Conservation (phyloP, 2,329 filamentous ascomycete genomes). For the Trichoderma atrobrunneum region DNA sequence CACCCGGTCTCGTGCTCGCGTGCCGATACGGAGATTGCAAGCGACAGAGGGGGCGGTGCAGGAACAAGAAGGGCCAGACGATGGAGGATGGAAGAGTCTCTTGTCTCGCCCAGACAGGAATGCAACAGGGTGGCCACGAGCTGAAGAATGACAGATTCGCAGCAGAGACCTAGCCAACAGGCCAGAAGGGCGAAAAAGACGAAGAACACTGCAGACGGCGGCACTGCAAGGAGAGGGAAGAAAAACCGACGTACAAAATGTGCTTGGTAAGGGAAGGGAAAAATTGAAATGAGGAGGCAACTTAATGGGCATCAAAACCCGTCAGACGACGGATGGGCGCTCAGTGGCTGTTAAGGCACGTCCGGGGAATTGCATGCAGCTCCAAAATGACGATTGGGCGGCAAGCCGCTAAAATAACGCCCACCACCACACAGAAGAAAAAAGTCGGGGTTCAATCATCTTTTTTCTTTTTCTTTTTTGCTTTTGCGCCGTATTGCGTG, state of each 20-base stretch:
- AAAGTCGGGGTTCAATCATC: neutral
- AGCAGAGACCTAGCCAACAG: neutral
- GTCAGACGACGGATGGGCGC: constrained; percentile 11
- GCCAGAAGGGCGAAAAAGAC: neutral
- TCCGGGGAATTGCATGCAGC: constrained; percentile 14
- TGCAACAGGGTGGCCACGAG: neutral
- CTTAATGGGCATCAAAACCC: constrained; percentile 17
- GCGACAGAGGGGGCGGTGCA: constrained; percentile 17
- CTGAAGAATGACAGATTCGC: neutral
- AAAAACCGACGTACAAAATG: neutral
- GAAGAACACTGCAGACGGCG: neutral
- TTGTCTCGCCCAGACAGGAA: constrained; percentile 8
- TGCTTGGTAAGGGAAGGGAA: neutral
- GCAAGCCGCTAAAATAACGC: constrained; percentile 13
- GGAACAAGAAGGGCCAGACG: neutral
- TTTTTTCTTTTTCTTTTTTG: neutral
- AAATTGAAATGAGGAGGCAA: constrained; percentile 15
- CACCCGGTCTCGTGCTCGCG: constrained; percentile 19
- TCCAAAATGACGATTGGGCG: constrained; percentile 1
- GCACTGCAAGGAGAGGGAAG: neutral
- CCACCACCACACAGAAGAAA: neutral
- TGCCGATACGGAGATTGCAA: constrained; percentile 18
- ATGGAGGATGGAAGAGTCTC: neutral
- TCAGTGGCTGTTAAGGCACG: constrained; percentile 9
- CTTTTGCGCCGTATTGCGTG: neutral